phyloP scores from a whole-genome alignment of 1,139 yeast genomes.

The Hyphopichia fennica region DNA sequence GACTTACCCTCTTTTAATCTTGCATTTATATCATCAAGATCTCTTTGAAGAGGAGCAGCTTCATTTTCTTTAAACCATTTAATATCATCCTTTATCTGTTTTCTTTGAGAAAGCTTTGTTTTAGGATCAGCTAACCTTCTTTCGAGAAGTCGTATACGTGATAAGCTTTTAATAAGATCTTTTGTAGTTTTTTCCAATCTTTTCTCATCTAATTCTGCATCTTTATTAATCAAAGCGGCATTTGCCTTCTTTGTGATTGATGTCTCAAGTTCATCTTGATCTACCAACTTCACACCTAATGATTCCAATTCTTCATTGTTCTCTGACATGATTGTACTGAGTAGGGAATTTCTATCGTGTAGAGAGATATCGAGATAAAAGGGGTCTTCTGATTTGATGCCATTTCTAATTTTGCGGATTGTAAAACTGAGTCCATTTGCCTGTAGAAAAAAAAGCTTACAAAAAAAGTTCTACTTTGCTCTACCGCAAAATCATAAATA shows the following conservation, averaged over 20 bases:
- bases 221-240: conserved; percentile 56
- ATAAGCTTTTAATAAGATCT: conserved; percentile 41
- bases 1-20: conserved; percentile 44
- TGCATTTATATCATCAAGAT: conserved; percentile 62
- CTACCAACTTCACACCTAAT: conserved; percentile 52
- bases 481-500: no score
- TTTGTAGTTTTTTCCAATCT: conserved; percentile 66
- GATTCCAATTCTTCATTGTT: conserved; percentile 17
- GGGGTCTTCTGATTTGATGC: background rate
- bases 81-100: conserved; percentile 56
- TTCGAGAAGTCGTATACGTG: conserved; percentile 47
- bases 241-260: conserved; percentile 72
- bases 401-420: background rate
- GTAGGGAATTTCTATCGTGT: background rate
- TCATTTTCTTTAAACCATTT: conserved; percentile 52
- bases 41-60: conserved; percentile 52
- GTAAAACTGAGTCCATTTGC: background rate
- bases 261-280: conserved; percentile 74
- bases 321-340: conserved; percentile 6
- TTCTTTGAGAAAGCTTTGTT: conserved; percentile 67
- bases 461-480: no score
- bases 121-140: conserved; percentile 51
- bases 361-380: background rate
- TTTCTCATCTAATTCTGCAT: conserved; percentile 70
- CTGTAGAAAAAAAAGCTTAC: background rate